Evolutionary conservation across 768 basidiomycete species (phyloP).

Genomic region (Termitomyces titanicus): DNA sequence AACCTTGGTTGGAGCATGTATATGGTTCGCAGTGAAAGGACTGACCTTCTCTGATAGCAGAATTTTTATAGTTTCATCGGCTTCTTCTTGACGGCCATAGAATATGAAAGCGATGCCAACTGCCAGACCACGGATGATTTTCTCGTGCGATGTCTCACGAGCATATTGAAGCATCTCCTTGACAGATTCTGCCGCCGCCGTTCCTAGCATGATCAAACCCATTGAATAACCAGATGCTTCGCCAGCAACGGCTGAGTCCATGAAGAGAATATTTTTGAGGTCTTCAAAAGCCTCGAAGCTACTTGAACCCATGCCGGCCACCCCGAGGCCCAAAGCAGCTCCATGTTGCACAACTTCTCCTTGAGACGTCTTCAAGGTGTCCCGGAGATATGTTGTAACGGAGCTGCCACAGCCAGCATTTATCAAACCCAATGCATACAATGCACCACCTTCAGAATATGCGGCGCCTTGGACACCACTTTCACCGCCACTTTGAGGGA

Average conservation of each 20-base stretch:
- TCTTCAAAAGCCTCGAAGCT: slow-evolving; percentile 90
- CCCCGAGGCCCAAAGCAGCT: slow-evolving; percentile 94
- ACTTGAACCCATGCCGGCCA: slow-evolving; percentile 91
- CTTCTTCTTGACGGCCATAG: slow-evolving; percentile 91
- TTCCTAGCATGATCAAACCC: slow-evolving; percentile 98
- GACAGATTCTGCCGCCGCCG: slow-evolving; percentile 70
- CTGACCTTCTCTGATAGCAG: slow-evolving; percentile 84
- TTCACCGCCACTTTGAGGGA: slow-evolving; percentile 75
- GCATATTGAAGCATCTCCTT: slow-evolving; percentile 97
- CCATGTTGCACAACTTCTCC: slow-evolving; percentile 95
- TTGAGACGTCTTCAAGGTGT: slow-evolving; percentile 69
- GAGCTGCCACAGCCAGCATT: slow-evolving; percentile 87
- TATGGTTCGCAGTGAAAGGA: not conserved
- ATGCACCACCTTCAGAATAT: slow-evolving; percentile 94
- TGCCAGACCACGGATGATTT: slow-evolving; percentile 95
- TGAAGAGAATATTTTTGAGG: slow-evolving; percentile 84
- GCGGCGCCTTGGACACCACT: slow-evolving; percentile 74
- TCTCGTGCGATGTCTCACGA: slow-evolving; percentile 97
- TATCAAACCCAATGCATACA: slow-evolving; percentile 93
- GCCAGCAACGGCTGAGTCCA: slow-evolving; percentile 92
- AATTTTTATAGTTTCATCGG: slow-evolving; percentile 75
- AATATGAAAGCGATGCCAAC: slow-evolving; percentile 90
- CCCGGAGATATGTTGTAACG: slow-evolving; percentile 74
- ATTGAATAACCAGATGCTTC: slow-evolving; percentile 97
- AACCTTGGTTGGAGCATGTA: slow-evolving; percentile 4